phyloP scores from a whole-genome alignment of 352 stramenopile species.

The Globisporangium nodosum region DNA sequence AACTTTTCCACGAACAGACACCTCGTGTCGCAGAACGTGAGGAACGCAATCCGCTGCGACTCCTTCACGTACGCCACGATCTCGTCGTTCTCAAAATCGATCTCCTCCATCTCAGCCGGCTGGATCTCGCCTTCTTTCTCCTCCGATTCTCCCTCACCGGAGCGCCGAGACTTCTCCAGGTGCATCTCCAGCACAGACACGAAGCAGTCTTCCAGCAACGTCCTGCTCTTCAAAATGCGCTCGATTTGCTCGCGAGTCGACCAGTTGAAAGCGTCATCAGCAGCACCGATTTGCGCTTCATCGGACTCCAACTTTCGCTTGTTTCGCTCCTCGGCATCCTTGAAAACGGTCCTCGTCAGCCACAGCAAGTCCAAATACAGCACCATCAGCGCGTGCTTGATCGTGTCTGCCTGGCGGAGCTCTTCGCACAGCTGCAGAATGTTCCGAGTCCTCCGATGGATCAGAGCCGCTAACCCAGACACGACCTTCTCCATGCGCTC shows the following conservation, averaged over 20 bases:
- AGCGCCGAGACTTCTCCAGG: slow-evolving; percentile 31
- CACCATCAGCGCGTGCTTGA: slow-evolving; percentile 61
- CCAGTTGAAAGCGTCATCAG: slow-evolving; percentile 2
- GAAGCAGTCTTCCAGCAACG: slow-evolving; percentile 51
- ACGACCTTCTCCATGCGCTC: slow-evolving; percentile 35
- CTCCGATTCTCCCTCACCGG: slow-evolving; percentile 18
- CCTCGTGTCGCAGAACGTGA: slow-evolving; percentile 71
- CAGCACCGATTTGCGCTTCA: slow-evolving; percentile 11
- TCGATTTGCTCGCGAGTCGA: slow-evolving; percentile 31
- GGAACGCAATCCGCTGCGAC: slow-evolving; percentile 59
- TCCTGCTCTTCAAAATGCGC: slow-evolving; percentile 28
- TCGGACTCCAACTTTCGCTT: slow-evolving; percentile 8
- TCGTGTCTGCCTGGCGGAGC: slow-evolving; percentile 48
- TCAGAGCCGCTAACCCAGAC: slow-evolving; percentile 27
- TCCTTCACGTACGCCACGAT: slow-evolving; percentile 50
- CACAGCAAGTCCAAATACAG: slow-evolving; percentile 77
- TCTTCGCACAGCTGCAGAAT: slow-evolving; percentile 41
- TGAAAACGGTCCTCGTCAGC: slow-evolving; percentile 62
- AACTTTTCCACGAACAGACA: slow-evolving; percentile 87
- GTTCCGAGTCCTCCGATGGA: slow-evolving; percentile 43
- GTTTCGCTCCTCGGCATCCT: slow-evolving; percentile 22
- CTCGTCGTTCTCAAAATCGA: slow-evolving; percentile 53
- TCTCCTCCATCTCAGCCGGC: slow-evolving; percentile 55
- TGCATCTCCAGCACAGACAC: slow-evolving; percentile 75
- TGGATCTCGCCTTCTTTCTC: slow-evolving; percentile 17